These are phyloP conservation scores for Ceratonia siliqua DNA, from an alignment of 306 rosid species.

Conservation along the genomic window DNA sequence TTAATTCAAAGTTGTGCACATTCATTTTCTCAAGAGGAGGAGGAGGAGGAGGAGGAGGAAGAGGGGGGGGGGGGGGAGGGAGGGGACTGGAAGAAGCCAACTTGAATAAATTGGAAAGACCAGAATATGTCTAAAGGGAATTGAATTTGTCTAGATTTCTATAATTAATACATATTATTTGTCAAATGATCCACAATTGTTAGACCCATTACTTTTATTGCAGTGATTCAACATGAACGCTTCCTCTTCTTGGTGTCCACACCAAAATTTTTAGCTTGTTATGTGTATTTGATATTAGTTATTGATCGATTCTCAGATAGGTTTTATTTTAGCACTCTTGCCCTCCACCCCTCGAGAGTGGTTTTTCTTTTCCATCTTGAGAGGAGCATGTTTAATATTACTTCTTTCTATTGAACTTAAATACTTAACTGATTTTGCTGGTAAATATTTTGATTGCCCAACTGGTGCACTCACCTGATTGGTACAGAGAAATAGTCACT, in stretches of 20 bases:
- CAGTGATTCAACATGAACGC: neutral
- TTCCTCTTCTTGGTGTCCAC: neutral
- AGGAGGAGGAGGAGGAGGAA: too few species aligned
- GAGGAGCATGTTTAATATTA: neutral
- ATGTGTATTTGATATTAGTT: neutral
- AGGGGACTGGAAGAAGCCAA: too few species aligned
- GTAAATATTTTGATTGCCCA: constrained; percentile 8
- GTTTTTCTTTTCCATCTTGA: neutral
- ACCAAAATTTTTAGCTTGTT: neutral
- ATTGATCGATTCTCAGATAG: neutral
- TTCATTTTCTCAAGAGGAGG: too few species aligned
- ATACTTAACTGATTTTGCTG: constrained; percentile 19
- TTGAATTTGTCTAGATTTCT: neutral
- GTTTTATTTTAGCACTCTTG: neutral
- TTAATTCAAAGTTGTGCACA: too few species aligned
- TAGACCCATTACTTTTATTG: constrained; percentile 6
- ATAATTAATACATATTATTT: neutral
- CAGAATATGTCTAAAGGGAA: neutral
- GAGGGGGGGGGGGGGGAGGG: too few species aligned
- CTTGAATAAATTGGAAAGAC: too few species aligned
- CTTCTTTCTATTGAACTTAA: constrained; percentile 11
- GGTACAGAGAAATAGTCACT: constrained; percentile 89
- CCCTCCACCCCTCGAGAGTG: neutral
- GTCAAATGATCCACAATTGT: constrained; percentile 9
- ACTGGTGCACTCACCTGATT: constrained; percentile 26